Evolutionary conservation across 1,284 basidiomycete genomes (phyloP), one percentile per base, ranked within the genome.

Genomic region (Entoloma clypeatum): DNA sequence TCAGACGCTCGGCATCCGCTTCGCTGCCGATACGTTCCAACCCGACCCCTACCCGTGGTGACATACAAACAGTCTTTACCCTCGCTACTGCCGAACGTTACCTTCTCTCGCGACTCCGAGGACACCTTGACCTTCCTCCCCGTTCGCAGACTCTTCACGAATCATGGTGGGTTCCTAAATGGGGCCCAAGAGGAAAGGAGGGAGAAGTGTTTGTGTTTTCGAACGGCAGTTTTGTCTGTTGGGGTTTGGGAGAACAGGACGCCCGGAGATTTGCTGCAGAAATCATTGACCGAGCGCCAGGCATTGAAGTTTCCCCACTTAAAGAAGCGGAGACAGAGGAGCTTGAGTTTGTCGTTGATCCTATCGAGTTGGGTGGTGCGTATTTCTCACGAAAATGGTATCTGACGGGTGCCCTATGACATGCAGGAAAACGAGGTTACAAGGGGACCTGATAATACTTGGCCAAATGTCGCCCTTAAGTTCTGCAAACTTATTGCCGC

Each of bases 401-500:
- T 44, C 42, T 54, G 48, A 52, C 39, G 50, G 24, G 31, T 41
- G 45, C 21, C 5, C 19, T 33, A 21, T 21, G 29, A n/a, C 26
- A 7, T 37, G 23, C 34, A 92, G 90, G 57, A 68, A 76, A 51
- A 93, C 91, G 0, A 79, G 88, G 16, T 69, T 94, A 36, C 86
- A 92, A 57, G 91, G 91, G 29, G 91, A 94, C 58, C 64, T 94
- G 43, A 92, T 93, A 47, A 86, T 93, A 37, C 77, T 94, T n/a
- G 91, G 91, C 2, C 71, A 77, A 37, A 76, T 74, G 13, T 70
- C 79, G 1, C 67, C 75, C 11, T 65, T 78, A 32, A 74, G 69
- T 38, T 65, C 72, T 26, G 60, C 68, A 22, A 57, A 59, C 43
- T 65, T 54, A 33, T 52, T 71, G 8, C 74, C 74, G 0, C 53